Evolutionary conservation across 768 basidiomycete species (phyloP), one percentile per base, ranked within the genome.

Genomic region (Boletus barrowsii): DNA sequence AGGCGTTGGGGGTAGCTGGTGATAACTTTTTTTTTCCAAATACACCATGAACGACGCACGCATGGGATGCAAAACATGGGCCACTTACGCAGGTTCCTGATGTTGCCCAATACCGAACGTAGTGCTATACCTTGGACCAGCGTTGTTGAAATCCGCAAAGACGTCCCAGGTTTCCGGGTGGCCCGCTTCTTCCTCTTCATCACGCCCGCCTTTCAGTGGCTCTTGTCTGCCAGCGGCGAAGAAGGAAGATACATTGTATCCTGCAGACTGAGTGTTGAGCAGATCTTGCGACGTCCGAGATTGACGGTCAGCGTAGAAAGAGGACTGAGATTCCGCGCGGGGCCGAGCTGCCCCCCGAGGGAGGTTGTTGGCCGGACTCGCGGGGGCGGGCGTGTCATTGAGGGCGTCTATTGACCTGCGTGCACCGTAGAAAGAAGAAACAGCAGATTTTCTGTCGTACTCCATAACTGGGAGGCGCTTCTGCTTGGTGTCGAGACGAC

Each of bases 61-160:
- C 53, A 30, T 13, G 47, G 29, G n/a, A 46, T 33, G 33, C 42
- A 50, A 10, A 39, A 22, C 29, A 30, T 5, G 18, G 56, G 59
- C 9, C 47, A 72, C 79, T 67, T 54, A 84, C 86, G 75, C 82
- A 56, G 76, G 61, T 17, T 75, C 71, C 20, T 68, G 75, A 30
- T 72, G 69, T 47, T 72, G 66, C 9, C 68, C 68, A 8, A 72
- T 41, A 18, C 76, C 80, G 66, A 87, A 85, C 7, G 85, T 78
- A 20, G 76, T 72, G 62, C 86, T 88, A 62, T 93, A 93, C 51
- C 80, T 76, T 20, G 90, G 91, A 2, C 91, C 91, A 6, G 82
- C 69, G 61, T 93, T 93, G 73, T 93, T 93, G 71, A 93, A 93
- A 72, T 93, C 91, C 20, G 91, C 88, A 66, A 84, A 93, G 42